A percentile compares a stretch with the other conserved stretches of the same genome.
Conservation (phyloP, 1,139 yeast species). For the Waltiozyma sp. region DNA sequence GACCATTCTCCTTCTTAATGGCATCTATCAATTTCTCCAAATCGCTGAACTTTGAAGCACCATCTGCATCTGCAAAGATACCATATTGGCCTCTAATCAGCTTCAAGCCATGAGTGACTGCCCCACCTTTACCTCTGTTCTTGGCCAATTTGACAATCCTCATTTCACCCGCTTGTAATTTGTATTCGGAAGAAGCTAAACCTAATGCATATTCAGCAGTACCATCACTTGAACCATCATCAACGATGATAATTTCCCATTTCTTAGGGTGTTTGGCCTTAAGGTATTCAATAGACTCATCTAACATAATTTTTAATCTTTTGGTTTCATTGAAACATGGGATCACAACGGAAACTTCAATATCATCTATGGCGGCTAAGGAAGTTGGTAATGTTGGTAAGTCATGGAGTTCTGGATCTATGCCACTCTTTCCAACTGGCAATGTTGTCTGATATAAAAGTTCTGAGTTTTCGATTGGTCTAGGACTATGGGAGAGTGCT, state of each 20-base stretch:
- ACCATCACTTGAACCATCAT: constrained; percentile 83
- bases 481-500: constrained; percentile 35
- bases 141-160: constrained; percentile 56
- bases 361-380: constrained; percentile 16
- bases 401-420: constrained; percentile 11
- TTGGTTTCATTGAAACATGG: constrained; percentile 86
- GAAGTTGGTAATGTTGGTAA: constrained; percentile 8
- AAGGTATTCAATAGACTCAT: constrained; percentile 59
- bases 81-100: constrained; percentile 63
- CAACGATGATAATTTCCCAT: constrained; percentile 79
- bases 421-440: constrained; percentile 2
- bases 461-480: constrained; percentile 30
- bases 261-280: constrained; percentile 23
- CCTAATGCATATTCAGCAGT: constrained; percentile 64
- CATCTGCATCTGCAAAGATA: constrained; percentile 95
- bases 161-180: constrained; percentile 46
- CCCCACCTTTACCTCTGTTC: constrained; percentile 96
- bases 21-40: constrained; percentile 39
- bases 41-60: constrained; percentile 81
- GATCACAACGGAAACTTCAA: constrained; percentile 63
- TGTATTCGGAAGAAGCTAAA: constrained; percentile 41
- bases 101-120: constrained; percentile 87
- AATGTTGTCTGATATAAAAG: constrained; percentile 23
- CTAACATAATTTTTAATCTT: constrained; percentile 65
- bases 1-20: constrained; percentile 22